Percentiles rank a stretch among this genome's conserved stretches.
Evolutionary conservation across 2,329 filamentous ascomycete genomes (phyloP).

Genomic region (Dactylellina sp.): DNA sequence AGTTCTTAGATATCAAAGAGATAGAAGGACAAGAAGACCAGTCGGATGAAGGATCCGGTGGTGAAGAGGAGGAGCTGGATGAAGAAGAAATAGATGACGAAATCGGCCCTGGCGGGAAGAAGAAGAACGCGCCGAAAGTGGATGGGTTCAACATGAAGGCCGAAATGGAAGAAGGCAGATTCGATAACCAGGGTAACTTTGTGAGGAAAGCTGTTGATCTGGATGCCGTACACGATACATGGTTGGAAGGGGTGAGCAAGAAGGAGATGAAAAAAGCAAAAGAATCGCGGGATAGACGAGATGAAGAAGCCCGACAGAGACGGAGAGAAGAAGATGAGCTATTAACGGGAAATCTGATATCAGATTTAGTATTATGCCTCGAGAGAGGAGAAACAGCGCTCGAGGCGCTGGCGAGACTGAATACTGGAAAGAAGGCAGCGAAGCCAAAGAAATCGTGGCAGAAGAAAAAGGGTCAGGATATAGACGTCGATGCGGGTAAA

Average conservation of each 20-base stretch:
- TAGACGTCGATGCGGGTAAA: conserved; percentile 74
- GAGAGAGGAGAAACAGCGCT: conserved; percentile 86
- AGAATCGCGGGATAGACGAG: conserved; percentile 85
- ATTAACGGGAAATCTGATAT: conserved; percentile 78
- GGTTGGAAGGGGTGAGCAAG: conserved; percentile 91
- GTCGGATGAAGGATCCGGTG: conserved; percentile 67
- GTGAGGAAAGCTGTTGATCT: conserved; percentile 89
- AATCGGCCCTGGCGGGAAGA: conserved; percentile 87
- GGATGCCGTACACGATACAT: conserved; percentile 88
- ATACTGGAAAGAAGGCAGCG: conserved; percentile 72
- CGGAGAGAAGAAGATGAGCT: conserved; percentile 80
- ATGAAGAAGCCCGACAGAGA: conserved; percentile 78
- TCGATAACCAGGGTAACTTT: conserved; percentile 91
- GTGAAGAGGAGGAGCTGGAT: conserved; percentile 70
- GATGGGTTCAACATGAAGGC: conserved; percentile 94
- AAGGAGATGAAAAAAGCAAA: conserved; percentile 91
- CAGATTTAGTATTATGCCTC: conserved; percentile 76
- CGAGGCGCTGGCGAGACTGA: conserved; percentile 85
- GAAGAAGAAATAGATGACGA: conserved; percentile 86
- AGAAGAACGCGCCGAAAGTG: conserved; percentile 90
- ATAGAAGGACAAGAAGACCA: conserved; percentile 83
- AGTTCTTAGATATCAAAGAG: conserved; percentile 71
- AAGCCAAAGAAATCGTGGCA: conserved; percentile 73
- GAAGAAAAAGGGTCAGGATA: conserved; percentile 70
- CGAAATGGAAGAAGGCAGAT: conserved; percentile 91